phyloP scores from a whole-genome alignment of 1,139 yeast genomes.

The Hyphopichia burtonii region DNA sequence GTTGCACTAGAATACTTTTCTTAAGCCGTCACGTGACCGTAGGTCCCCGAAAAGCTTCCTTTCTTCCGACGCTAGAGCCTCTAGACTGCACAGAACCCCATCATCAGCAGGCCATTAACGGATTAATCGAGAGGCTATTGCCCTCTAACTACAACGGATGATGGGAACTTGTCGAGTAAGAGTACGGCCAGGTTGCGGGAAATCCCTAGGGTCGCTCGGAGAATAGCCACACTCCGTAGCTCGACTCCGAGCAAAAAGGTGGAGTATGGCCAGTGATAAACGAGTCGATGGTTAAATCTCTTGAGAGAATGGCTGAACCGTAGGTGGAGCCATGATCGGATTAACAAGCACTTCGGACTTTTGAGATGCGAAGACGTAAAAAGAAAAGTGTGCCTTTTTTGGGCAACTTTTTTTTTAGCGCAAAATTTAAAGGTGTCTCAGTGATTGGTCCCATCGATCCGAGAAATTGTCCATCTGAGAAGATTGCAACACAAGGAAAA shows the following conservation, averaged over 20 bases:
- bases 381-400: too few species aligned
- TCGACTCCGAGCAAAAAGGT: neutral
- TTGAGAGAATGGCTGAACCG: neutral
- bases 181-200: too few species aligned
- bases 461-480: neutral
- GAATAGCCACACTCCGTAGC: neutral
- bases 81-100: neutral
- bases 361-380: slow-evolving; percentile 1
- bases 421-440: too few species aligned
- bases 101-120: neutral
- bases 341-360: slow-evolving; percentile 1
- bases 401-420: too few species aligned
- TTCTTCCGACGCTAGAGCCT: too few species aligned
- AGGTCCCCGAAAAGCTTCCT: too few species aligned
- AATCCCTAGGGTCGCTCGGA: too few species aligned
- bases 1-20: too few species aligned
- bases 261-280: neutral
- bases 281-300: neutral
- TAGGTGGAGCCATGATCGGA: slow-evolving; percentile 1
- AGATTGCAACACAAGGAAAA: neutral
- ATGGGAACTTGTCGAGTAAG: neutral
- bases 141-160: neutral
- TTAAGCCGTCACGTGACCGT: too few species aligned
- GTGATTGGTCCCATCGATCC: neutral
- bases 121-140: neutral